Evolutionary conservation across 768 basidiomycete genomes (phyloP).

Genomic region (Guyanaporus albipodus): DNA sequence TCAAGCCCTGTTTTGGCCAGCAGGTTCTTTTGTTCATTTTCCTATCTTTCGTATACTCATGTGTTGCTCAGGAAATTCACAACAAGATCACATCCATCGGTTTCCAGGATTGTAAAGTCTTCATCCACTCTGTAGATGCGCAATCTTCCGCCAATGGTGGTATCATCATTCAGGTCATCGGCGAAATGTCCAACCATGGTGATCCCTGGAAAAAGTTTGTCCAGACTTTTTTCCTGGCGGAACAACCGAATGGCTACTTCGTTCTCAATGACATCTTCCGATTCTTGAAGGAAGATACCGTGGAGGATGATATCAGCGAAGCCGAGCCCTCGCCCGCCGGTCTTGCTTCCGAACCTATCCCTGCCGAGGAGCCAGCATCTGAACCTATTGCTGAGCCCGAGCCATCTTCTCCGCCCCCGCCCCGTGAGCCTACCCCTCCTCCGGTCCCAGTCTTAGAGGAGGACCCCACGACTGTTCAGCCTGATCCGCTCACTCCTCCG

Average conservation of each 20-base stretch:
- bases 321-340: constrained; percentile 35
- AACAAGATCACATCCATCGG: constrained; percentile 91
- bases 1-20: constrained; percentile 85
- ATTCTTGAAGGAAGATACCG: constrained; percentile 93
- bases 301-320: constrained; percentile 71
- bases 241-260: constrained; percentile 98
- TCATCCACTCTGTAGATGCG: constrained; percentile 97
- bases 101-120: constrained; percentile 97
- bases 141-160: constrained; percentile 93
- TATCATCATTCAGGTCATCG: constrained; percentile 98
- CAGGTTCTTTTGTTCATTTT: constrained; percentile 53
- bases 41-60: constrained; percentile 4
- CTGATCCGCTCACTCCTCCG: constrained; percentile 31
- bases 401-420: constrained; percentile 30
- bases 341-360: constrained; percentile 33
- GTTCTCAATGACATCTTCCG: constrained; percentile 99
- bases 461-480: constrained; percentile 38
- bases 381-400: constrained; percentile 30
- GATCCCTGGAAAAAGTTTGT: constrained; percentile 98
- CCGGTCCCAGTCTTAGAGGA: constrained; percentile 33
- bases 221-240: constrained; percentile 99
- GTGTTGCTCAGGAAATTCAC: constrained; percentile 79
- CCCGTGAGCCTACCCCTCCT: constrained; percentile 28
- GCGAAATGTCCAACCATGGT: constrained; percentile 94
- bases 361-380: constrained; percentile 32